phyloP scores from a whole-genome alignment of 139 green algal species.

The Asterochloris sp. region DNA sequence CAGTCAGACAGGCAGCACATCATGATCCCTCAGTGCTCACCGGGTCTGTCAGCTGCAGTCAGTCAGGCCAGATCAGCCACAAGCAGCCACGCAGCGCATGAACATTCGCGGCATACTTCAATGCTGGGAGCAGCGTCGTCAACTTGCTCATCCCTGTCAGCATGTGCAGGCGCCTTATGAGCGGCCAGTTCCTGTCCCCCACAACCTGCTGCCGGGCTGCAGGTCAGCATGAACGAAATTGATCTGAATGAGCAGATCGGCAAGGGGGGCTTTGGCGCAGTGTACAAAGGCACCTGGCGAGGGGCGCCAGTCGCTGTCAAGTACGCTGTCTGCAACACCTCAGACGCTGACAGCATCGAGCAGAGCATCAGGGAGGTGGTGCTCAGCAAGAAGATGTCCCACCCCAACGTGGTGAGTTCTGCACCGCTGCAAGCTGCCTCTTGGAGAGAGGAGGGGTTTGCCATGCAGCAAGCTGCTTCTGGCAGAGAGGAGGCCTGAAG shows the following conservation, averaged over 20 bases:
- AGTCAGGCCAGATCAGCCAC: too few relatives aligned
- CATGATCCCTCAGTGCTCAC: too few relatives aligned
- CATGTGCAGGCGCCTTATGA: too few relatives aligned
- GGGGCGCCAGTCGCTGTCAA: conserved; percentile 44
- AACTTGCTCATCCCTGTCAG: too few relatives aligned
- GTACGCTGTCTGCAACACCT: conserved; percentile 34
- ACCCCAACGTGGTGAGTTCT: conserved; percentile 37
- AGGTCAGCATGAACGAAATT: conserved; percentile 49
- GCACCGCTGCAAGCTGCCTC: neutral
- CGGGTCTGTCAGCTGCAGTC: too few relatives aligned
- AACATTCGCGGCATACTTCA: too few relatives aligned
- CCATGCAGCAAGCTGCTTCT: too few relatives aligned
- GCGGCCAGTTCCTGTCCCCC: too few relatives aligned
- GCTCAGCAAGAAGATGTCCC: conserved; percentile 39
- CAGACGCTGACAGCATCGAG: conserved; percentile 28
- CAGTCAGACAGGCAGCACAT: too few relatives aligned
- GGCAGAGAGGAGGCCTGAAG: neutral
- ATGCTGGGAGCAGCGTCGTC: too few relatives aligned
- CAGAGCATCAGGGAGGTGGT: conserved; percentile 39
- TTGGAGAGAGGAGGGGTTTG: too few relatives aligned
- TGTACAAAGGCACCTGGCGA: conserved; percentile 37
- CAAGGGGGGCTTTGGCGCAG: conserved; percentile 31
- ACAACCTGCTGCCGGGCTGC: neutral
- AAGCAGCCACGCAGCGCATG: too few relatives aligned
- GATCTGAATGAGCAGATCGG: conserved; percentile 41